These are phyloP conservation scores for Juglanconis sp. DNA, from an alignment of 2,329 filamentous ascomycete species.

Conservation along the genomic window DNA sequence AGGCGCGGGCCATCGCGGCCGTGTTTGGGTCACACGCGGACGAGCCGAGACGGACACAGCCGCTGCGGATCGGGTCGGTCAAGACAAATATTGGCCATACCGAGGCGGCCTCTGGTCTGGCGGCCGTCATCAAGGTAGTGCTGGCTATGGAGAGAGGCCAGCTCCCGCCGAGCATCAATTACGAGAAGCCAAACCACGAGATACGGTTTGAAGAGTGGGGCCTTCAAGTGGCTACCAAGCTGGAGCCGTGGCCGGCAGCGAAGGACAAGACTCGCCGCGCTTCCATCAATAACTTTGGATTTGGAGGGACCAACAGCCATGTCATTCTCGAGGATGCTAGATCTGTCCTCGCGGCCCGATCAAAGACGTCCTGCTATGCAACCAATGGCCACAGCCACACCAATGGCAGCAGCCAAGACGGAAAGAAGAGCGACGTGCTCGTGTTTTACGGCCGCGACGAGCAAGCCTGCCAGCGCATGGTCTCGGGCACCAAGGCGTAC, in stretches of 20 bases:
- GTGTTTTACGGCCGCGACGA: not conserved
- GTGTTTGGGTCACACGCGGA: constrained; percentile 29
- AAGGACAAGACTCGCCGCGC: constrained; percentile 20
- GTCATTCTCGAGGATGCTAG: constrained; percentile 16
- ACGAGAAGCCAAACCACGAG: constrained; percentile 24
- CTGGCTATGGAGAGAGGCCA: constrained; percentile 23
- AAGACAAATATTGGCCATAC: constrained; percentile 32
- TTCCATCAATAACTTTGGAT: constrained; percentile 32
- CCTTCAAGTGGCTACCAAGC: constrained; percentile 19
- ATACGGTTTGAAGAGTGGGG: constrained; percentile 28
- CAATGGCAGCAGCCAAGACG: not conserved
- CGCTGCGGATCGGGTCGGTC: constrained; percentile 25
- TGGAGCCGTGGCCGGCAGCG: constrained; percentile 15
- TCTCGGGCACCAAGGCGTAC: no score
- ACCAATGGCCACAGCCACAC: no score
- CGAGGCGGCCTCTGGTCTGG: constrained; percentile 26
- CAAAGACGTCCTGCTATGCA: no score
- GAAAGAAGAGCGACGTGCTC: no score
- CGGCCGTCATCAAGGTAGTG: constrained; percentile 26
- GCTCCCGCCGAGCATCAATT: constrained; percentile 26
- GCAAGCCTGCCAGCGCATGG: no score
- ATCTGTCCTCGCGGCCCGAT: not conserved
- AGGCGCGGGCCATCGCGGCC: constrained; percentile 33
- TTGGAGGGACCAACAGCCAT: constrained; percentile 33
- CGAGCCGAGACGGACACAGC: constrained; percentile 19